These are phyloP conservation scores for Rhizomucor pusillus DNA, from an alignment of 371 early-diverging fungal genomes.

Conservation along the genomic window DNA sequence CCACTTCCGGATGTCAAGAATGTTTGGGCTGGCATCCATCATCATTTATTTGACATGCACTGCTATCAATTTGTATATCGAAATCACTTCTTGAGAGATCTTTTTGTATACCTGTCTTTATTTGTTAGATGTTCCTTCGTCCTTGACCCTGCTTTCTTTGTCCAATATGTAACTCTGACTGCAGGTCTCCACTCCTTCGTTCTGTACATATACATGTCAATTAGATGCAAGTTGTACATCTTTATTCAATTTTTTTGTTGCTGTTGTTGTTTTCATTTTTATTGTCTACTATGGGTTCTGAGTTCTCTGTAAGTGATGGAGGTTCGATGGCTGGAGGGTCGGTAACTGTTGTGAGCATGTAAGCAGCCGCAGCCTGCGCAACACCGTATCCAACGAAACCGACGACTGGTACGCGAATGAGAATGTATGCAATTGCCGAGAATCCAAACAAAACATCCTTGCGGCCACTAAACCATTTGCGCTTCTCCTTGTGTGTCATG, in stretches of 20 bases:
- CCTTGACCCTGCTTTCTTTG: too few relatives aligned
- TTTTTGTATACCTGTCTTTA: too few relatives aligned
- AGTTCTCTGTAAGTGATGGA: too few relatives aligned
- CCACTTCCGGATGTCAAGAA: constrained; percentile 47
- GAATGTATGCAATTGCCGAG: constrained; percentile 56
- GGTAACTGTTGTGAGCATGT: constrained; percentile 52
- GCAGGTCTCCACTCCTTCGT: too few relatives aligned
- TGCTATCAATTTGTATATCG: constrained; percentile 48
- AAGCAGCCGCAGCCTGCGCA: constrained; percentile 58
- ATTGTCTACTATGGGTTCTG: too few relatives aligned
- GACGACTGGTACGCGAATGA: constrained; percentile 49
- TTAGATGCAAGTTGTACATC: too few relatives aligned
- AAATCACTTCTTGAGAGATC: constrained; percentile 35
- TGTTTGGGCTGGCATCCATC: constrained; percentile 54
- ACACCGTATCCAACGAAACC: constrained; percentile 56
- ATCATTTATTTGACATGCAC: constrained; percentile 51
- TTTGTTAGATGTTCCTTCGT: too few relatives aligned
- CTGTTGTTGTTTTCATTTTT: background rate
- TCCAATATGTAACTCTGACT: too few relatives aligned
- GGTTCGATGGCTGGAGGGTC: constrained; percentile 36
- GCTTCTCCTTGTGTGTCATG: constrained; percentile 49
- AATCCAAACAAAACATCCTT: constrained; percentile 65
- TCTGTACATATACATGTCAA: too few relatives aligned
- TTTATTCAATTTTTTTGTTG: background rate
- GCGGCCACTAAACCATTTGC: constrained; percentile 58